Evolutionary conservation across 2,329 filamentous ascomycete species (phyloP).

Genomic region (Akanthomyces lecanii): DNA sequence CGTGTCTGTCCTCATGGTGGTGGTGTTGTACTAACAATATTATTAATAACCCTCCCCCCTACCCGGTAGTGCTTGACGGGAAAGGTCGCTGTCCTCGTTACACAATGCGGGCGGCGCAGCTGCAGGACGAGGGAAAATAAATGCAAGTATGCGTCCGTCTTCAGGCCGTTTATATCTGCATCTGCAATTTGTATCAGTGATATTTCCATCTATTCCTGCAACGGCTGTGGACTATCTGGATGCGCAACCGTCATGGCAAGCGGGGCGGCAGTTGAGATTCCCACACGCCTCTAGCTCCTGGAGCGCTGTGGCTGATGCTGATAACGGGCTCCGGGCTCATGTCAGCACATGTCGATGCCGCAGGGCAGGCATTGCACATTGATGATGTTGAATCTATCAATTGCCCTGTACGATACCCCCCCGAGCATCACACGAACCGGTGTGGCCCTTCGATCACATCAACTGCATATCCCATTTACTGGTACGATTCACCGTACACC

Average conservation of each 20-base stretch:
- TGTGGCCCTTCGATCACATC: too few relatives aligned
- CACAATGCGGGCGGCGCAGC: too few relatives aligned
- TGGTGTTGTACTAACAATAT: too few relatives aligned
- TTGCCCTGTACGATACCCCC: neutral
- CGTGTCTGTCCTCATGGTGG: neutral
- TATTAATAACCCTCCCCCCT: too few relatives aligned
- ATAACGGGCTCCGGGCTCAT: neutral
- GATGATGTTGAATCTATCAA: neutral
- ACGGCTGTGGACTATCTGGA: neutral
- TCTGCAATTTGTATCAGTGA: neutral
- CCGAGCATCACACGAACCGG: too few relatives aligned
- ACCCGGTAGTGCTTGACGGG: too few relatives aligned
- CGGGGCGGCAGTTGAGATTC: too few relatives aligned
- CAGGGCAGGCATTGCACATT: neutral
- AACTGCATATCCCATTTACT: too few relatives aligned
- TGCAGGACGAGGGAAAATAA: too few relatives aligned
- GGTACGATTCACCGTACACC: neutral
- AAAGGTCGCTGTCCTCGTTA: too few relatives aligned
- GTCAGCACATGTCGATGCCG: neutral
- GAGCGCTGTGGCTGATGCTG: neutral
- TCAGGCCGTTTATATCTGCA: neutral
- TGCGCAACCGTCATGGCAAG: too few relatives aligned
- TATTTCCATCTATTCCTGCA: neutral
- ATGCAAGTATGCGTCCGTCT: too few relatives aligned
- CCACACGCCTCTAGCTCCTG: conserved; percentile 6